These are phyloP conservation scores for Citrus hindsii DNA, from an alignment of 345 rosid species.

Conservation along the genomic window DNA sequence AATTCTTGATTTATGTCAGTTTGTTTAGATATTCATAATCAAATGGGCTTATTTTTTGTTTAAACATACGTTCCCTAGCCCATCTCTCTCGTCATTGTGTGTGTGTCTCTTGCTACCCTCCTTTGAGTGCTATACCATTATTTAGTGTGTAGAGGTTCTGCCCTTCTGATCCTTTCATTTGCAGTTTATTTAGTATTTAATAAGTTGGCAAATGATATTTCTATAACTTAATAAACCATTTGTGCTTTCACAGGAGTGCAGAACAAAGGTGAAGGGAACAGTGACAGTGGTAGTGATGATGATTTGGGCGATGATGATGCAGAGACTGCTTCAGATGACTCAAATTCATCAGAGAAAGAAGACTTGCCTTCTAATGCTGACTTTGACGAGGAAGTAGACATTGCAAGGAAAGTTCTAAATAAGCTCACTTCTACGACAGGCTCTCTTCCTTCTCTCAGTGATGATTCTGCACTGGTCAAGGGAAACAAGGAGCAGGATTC, in stretches of 20 bases:
- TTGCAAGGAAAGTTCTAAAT: constrained; percentile 70
- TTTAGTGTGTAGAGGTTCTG: background rate
- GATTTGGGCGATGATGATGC: constrained; percentile 48
- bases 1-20: background rate
- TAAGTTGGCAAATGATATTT: constrained; percentile 1
- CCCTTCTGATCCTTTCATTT: background rate
- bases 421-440: constrained; percentile 46
- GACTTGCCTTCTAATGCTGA: constrained; percentile 36
- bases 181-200: background rate
- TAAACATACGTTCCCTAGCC: background rate
- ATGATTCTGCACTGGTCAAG: constrained; percentile 27
- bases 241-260: constrained; percentile 42
- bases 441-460: constrained; percentile 30
- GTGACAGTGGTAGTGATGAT: constrained; percentile 50
- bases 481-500: constrained; percentile 25
- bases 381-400: constrained; percentile 76
- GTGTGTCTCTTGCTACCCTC: background rate
- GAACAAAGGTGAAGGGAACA: constrained; percentile 38
- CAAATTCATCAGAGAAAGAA: constrained; percentile 30
- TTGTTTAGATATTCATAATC: background rate
- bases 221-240: background rate
- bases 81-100: background rate
- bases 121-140: background rate
- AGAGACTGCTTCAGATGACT: constrained; percentile 27
- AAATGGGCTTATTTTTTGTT: background rate